phyloP scores from a whole-genome alignment of 345 rosid species.

The Carallia pectinifolia region DNA sequence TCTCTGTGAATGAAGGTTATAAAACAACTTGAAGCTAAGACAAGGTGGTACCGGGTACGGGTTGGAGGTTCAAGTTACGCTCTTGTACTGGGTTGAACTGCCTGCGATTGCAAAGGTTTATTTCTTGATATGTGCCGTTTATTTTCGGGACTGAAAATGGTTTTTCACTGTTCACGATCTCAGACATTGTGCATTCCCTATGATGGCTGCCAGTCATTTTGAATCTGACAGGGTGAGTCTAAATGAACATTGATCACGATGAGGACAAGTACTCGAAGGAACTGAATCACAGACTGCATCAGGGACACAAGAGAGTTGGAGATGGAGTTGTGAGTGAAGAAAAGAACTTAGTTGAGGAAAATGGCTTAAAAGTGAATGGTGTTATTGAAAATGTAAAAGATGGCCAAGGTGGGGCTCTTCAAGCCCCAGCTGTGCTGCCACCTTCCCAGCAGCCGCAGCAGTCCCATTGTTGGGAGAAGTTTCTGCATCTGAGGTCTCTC shows the following conservation, averaged over 20 bases:
- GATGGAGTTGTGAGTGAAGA: slow-evolving; percentile 30
- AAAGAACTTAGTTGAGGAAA: slow-evolving; percentile 26
- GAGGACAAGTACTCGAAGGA: slow-evolving; percentile 35
- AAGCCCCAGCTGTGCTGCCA: slow-evolving; percentile 39
- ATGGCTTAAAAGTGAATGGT: slow-evolving; percentile 30
- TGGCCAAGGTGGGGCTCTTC: slow-evolving; percentile 30
- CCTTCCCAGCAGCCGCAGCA: slow-evolving; percentile 39
- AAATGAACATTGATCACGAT: slow-evolving; percentile 49
- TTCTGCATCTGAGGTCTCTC: slow-evolving; percentile 62
- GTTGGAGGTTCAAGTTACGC: too few relatives aligned
- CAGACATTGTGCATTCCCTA: slow-evolving; percentile 21
- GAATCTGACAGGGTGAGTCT: slow-evolving; percentile 39
- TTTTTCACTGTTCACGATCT: slow-evolving; percentile 13
- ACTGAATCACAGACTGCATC: slow-evolving; percentile 29
- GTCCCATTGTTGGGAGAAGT: slow-evolving; percentile 48
- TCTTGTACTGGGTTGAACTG: slow-evolving; percentile 25
- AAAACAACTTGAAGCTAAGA: too few relatives aligned
- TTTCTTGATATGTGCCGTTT: slow-evolving; percentile 35
- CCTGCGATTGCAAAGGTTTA: slow-evolving; percentile 23
- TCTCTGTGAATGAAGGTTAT: too few relatives aligned
- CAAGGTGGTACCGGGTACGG: too few relatives aligned
- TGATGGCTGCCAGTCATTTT: slow-evolving; percentile 23
- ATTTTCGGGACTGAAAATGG: slow-evolving; percentile 26
- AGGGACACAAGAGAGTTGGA: slow-evolving; percentile 26
- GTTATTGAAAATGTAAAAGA: slow-evolving; percentile 36